A percentile compares a stretch with the other conserved stretches of the same genome.
Conservation (phyloP, 345 rosid genomes). For the Lenwebbia sp. region DNA sequence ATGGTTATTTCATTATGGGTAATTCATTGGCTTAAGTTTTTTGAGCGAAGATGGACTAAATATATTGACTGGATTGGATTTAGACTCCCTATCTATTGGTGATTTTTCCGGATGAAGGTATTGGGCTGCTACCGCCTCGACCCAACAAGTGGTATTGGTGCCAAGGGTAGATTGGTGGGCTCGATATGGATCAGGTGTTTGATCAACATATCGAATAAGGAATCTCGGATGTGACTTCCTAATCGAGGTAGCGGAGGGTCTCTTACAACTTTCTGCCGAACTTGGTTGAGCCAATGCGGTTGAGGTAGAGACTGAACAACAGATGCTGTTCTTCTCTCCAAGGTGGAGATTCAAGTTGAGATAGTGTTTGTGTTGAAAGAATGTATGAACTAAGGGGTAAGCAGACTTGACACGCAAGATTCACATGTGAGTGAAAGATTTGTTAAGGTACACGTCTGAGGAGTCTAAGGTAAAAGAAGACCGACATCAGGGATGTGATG, state of each 20-base stretch:
- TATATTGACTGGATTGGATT: rapidly evolving
- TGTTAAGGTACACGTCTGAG: background rate
- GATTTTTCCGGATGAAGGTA: background rate
- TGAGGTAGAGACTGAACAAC: background rate
- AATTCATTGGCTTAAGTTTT: too few relatives aligned
- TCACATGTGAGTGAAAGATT: rapidly evolving
- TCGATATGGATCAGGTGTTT: background rate
- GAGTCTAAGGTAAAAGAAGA: background rate
- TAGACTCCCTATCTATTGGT: background rate
- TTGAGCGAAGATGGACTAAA: rapidly evolving
- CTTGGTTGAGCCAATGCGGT: background rate
- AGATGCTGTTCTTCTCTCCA: background rate
- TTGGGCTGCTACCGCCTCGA: rapidly evolving
- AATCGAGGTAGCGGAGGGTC: background rate
- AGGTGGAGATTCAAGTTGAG: background rate
- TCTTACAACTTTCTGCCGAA: too few relatives aligned
- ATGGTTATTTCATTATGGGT: too few relatives aligned
- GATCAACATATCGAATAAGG: background rate
- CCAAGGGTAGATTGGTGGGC: background rate
- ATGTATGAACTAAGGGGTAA: too few relatives aligned
- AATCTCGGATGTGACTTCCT: background rate
- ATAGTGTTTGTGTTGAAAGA: too few relatives aligned
- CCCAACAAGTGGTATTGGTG: background rate
- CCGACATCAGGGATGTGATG: background rate
- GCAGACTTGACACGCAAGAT: background rate